A percentile compares a stretch with the other conserved stretches of the same genome.
These are phyloP conservation scores for Azolla pinnata DNA, from an alignment of 75 land plant genomes.

Conservation along the genomic window DNA sequence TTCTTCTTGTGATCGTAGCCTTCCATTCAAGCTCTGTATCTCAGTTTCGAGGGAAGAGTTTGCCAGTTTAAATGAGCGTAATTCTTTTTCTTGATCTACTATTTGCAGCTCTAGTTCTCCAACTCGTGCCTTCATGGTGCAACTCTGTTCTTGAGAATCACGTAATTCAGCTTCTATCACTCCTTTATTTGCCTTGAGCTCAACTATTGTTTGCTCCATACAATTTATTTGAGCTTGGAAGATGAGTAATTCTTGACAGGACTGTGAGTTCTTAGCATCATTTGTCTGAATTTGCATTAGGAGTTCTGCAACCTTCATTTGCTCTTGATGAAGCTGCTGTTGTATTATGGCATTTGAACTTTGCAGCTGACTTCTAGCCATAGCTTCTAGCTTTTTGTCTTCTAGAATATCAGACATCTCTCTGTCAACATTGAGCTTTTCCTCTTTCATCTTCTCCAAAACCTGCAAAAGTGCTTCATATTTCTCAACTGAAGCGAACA, in stretches of 20 bases:
- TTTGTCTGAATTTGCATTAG: not conserved
- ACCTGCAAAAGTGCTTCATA: conserved; percentile 1
- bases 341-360: not conserved
- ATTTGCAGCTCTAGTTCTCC: not conserved
- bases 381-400: conserved; percentile 12
- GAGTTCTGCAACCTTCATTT: not conserved
- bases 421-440: conserved; percentile 2
- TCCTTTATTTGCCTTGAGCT: conserved; percentile 1
- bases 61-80: not conserved
- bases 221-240: not conserved
- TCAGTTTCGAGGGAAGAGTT: not conserved
- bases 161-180: conserved; percentile 2
- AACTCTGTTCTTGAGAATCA: conserved; percentile 9
- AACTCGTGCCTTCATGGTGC: not conserved
- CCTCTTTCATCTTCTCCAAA: conserved; percentile 1
- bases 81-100: not conserved
- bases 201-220: not conserved
- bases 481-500: not conserved
- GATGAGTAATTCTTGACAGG: not conserved
- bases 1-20: not conserved
- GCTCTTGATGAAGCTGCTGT: not conserved
- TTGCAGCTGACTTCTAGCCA: not conserved
- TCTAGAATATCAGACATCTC: not conserved
- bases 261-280: not conserved
- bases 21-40: not conserved